These are phyloP conservation scores for Stylonectria norvegica DNA, from an alignment of 2,329 filamentous ascomycete genomes.

Conservation along the genomic window DNA sequence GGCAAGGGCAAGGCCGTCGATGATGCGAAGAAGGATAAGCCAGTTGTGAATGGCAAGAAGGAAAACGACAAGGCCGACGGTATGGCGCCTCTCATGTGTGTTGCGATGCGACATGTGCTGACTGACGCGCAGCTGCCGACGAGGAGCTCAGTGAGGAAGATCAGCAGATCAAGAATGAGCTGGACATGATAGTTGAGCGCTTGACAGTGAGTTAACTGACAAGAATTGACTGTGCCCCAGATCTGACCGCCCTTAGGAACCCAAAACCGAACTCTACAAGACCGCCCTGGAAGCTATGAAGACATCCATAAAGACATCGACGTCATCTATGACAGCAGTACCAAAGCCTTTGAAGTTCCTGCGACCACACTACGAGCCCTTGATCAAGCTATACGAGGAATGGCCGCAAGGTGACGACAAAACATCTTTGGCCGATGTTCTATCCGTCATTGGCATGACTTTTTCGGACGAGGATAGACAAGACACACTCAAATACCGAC, in stretches of 20 bases:
- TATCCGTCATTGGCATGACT: slow-evolving; percentile 98
- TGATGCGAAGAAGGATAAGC: slow-evolving; percentile 66
- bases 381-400: slow-evolving; percentile 82
- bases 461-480: slow-evolving; percentile 94
- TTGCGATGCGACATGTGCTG: slow-evolving; percentile 18
- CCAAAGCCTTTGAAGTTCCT: slow-evolving; percentile 98
- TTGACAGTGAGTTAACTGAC: slow-evolving; percentile 63
- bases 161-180: slow-evolving; percentile 94
- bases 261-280: slow-evolving; percentile 83
- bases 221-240: slow-evolving; percentile 1
- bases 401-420: slow-evolving; percentile 85
- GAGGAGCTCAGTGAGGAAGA: slow-evolving; percentile 98
- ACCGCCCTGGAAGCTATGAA: slow-evolving; percentile 94
- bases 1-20: slow-evolving; percentile 91
- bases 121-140: slow-evolving; percentile 38
- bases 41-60: slow-evolving; percentile 70
- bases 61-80: slow-evolving; percentile 62
- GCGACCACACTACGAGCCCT: slow-evolving; percentile 88
- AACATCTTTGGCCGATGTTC: slow-evolving; percentile 85
- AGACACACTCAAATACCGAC: slow-evolving; percentile 93
- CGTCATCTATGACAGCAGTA: slow-evolving; percentile 98
- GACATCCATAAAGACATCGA: slow-evolving; percentile 97
- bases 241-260: slow-evolving; percentile 58
- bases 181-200: slow-evolving; percentile 96
- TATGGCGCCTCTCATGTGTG: slow-evolving; percentile 31